Evolutionary conservation across 2,329 filamentous ascomycete genomes (phyloP).

Genomic region (Fusarium praegraminearum): DNA sequence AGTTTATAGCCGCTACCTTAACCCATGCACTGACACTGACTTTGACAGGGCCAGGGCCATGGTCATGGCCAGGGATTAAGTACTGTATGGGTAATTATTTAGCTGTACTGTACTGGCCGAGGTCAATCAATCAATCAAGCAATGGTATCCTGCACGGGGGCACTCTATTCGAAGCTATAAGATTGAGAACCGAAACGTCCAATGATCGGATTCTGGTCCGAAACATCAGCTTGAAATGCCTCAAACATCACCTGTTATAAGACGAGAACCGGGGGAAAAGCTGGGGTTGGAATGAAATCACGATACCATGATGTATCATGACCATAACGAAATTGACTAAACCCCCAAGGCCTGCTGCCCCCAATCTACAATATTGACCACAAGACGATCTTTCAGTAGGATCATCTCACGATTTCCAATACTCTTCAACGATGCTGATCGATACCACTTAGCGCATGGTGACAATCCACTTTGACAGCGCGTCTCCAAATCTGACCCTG

Average conservation of each 20-base stretch:
- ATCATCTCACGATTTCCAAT: constrained; percentile 6
- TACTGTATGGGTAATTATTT: constrained; percentile 21
- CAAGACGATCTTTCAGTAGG: background rate
- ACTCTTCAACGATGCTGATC: constrained; percentile 27
- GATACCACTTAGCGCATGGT: constrained; percentile 21
- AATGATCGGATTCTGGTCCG: constrained; percentile 16
- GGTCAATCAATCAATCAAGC: constrained; percentile 31
- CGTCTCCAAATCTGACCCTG: constrained; percentile 22
- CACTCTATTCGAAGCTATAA: constrained; percentile 17
- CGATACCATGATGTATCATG: constrained; percentile 30
- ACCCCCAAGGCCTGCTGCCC: constrained; percentile 21
- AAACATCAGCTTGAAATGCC: constrained; percentile 17
- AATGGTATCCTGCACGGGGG: constrained; percentile 40
- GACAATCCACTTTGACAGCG: constrained; percentile 16
- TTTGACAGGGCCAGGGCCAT: constrained; percentile 6
- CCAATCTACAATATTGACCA: background rate
- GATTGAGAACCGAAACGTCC: constrained; percentile 21
- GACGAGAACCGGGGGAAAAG: constrained; percentile 12
- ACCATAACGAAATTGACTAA: background rate
- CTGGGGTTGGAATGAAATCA: constrained; percentile 27
- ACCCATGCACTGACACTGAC: constrained; percentile 21
- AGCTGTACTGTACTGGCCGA: constrained; percentile 13
- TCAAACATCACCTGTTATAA: constrained; percentile 23
- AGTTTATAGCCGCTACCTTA: constrained; percentile 30
- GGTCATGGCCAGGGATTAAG: constrained; percentile 15